Base-by-base conservation (phyloP, 495 filamentous ascomycete genomes). In the Chlorociboria aeruginascens region DNA sequence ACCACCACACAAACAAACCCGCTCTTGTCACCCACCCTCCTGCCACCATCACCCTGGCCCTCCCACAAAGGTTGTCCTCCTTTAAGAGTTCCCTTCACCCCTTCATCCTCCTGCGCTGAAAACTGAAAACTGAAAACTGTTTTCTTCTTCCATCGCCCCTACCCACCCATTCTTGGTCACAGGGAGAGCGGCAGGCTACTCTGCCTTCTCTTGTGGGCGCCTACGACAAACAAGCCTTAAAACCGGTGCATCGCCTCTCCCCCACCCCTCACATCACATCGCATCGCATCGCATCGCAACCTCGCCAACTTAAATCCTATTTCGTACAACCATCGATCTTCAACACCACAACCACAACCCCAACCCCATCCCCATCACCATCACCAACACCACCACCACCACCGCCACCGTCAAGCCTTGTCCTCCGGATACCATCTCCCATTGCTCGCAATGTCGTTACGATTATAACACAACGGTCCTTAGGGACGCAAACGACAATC, bases 401-500 rank as follows among this genome's bases (percentile, higher is more conserved):
- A n/a, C n/a, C n/a, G n/a, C n/a, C n/a, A n/a, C n/a, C n/a, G n/a
- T n/a, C n/a, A n/a, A n/a, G n/a, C n/a, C n/a, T n/a, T n/a, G n/a
- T n/a, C n/a, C n/a, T n/a, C 40, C 36, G 54, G 50, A 53, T 57
- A 16, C 8, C 45, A 2, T 25, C 32, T 47, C 45, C 25, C 11
- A 28, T 30, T 28, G 17, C 42, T 49, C 42, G 63, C 45, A 14
- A 76, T 76, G 72, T 55, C 58, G 53, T 33, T 14, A 10, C 60
- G 53, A 51, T 77, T 75, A 77, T 77, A 77, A 70, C 73, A 62
- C 59, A 52, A 61, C 70, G 63, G 71, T 76, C 70, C 71, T 59
- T 69, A 73, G 71, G 73, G 72, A 73, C 72, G 67, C 58, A 53
- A 28, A 44, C 29, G 3, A 9, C 20, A 12, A 31, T 44, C 17